A percentile compares a stretch with the other conserved stretches of the same genome.
phyloP scores from a whole-genome alignment of 495 filamentous ascomycete genomes.

The Neurospora cerealis region DNA sequence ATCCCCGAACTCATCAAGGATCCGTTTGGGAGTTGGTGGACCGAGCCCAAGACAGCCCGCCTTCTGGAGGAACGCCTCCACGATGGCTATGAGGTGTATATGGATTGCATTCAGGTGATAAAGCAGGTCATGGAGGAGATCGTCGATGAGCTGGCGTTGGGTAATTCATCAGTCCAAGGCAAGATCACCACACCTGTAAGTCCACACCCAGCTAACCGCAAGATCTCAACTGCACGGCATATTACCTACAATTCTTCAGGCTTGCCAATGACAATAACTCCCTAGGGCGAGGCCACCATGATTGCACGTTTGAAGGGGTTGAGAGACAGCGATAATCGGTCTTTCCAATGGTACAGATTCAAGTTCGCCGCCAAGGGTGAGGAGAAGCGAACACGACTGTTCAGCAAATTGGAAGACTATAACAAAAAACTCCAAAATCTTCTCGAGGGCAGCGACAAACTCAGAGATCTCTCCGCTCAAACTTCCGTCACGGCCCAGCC shows the following conservation, averaged over 20 bases:
- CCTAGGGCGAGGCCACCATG: not conserved
- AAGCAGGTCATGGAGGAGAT: conserved; percentile 1
- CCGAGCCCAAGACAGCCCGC: not conserved
- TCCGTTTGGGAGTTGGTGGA: conserved; percentile 7
- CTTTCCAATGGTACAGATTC: not conserved
- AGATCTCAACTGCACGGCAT: conserved; percentile 2
- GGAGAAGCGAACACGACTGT: not conserved
- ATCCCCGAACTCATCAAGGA: conserved; percentile 1
- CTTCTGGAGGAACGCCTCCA: not conserved
- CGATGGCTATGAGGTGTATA: conserved; percentile 8
- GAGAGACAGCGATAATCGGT: not conserved
- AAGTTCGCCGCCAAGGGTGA: not conserved
- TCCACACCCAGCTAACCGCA: too few species aligned
- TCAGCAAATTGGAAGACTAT: conserved; percentile 2
- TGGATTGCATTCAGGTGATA: conserved; percentile 8
- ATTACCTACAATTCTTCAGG: not conserved
- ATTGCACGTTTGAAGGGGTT: not conserved
- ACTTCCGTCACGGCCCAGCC: conserved; percentile 1
- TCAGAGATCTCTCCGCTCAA: not conserved
- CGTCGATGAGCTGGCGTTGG: conserved; percentile 4
- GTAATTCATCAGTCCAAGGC: not conserved
- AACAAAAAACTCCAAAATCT: conserved; percentile 2
- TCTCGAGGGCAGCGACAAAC: not conserved
- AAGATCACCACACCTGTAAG: not conserved
- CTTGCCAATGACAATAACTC: not conserved